Evolutionary conservation across 768 basidiomycete genomes (phyloP).

Genomic region (Rhodotorula sphaerocarpa): DNA sequence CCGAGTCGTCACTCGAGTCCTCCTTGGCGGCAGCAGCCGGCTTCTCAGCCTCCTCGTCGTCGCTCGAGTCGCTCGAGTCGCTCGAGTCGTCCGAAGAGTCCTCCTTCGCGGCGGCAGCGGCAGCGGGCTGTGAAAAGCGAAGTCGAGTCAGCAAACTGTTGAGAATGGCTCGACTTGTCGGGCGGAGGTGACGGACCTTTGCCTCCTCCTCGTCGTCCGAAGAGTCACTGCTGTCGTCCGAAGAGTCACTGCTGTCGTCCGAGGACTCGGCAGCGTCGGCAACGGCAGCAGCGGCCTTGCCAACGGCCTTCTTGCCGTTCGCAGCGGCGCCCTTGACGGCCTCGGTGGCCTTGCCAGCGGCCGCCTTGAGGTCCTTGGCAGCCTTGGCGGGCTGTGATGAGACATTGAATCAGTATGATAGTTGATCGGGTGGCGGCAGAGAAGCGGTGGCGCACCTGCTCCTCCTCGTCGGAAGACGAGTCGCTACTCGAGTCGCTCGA

Average conservation of each 20-base stretch:
- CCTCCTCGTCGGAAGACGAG: slow-evolving; percentile 38
- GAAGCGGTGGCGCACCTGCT: neutral
- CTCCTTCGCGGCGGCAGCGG: slow-evolving; percentile 25
- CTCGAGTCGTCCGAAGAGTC: slow-evolving; percentile 34
- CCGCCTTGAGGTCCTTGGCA: slow-evolving; percentile 34
- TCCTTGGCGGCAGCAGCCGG: slow-evolving; percentile 27
- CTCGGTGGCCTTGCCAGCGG: slow-evolving; percentile 25
- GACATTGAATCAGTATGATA: no score
- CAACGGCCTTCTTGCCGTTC: slow-evolving; percentile 25
- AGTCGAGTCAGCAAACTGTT: neutral
- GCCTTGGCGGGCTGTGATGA: slow-evolving; percentile 24
- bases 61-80: no score
- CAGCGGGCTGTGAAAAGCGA: slow-evolving; percentile 3
- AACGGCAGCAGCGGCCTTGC: slow-evolving; percentile 24
- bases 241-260: slow-evolving; percentile 6
- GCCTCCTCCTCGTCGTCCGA: slow-evolving; percentile 15
- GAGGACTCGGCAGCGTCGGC: neutral
- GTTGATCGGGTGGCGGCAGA: neutral
- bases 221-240: no score
- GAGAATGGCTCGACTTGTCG: no score
- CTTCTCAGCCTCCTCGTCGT: no score
- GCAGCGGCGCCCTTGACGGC: slow-evolving; percentile 33
- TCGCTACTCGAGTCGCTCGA: slow-evolving; percentile 23
- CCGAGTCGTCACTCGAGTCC: slow-evolving; percentile 15
- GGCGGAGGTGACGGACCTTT: neutral